Base-by-base conservation (phyloP, 2,329 filamentous ascomycete species). In the Claviceps maximensis region DNA sequence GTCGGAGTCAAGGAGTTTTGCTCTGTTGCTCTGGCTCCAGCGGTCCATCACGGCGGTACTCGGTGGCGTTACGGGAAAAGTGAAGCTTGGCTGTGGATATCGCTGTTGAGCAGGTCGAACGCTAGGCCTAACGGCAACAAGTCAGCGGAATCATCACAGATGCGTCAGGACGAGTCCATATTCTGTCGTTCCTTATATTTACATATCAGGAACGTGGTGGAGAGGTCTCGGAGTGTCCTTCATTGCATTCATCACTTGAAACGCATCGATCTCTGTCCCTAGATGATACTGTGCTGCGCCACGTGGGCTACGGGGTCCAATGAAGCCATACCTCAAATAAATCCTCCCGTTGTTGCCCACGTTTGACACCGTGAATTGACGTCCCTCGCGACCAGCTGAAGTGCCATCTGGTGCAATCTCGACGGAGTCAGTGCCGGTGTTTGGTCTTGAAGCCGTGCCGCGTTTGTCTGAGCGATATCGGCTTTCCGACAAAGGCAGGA, bases 321-420 rank as follows among this genome's bases (percentile, higher is more conserved):
- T 31, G 1, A 33, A 23, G 47, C 41, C 78, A 63, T 80, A 90
- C 85, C 85, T 86, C 59, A 91, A 66, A 67, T 89, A 91, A 67
- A 91, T 87, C 64, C 83, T 82, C 41, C 87, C 87, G 68, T 89
- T 89, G 64, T 89, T 87, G 25, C 86, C 86, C 55, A 91, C 86
- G 66, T 89, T 90, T 50, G 84, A 82, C 52, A 91, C 87, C 2
- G 85, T 83, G 65, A 91, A 90, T 62, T 87, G 82, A 52, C 84
- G 78, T 49, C 82, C 83, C 64, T 83, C 80, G 55, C 83, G 76
- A 36, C 79, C 77, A 52, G 74, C 78, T 47, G 81, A 79, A 54
- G 74, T 70, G 54, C 77, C 77, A 61, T 87, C 84, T 12, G 78
- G 74, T n/a, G 74, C 69, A 54, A 81, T 71, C 52, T 81, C 78